Conservation (phyloP, 1,139 yeast genomes). For the Suhomyces bribrorum region DNA sequence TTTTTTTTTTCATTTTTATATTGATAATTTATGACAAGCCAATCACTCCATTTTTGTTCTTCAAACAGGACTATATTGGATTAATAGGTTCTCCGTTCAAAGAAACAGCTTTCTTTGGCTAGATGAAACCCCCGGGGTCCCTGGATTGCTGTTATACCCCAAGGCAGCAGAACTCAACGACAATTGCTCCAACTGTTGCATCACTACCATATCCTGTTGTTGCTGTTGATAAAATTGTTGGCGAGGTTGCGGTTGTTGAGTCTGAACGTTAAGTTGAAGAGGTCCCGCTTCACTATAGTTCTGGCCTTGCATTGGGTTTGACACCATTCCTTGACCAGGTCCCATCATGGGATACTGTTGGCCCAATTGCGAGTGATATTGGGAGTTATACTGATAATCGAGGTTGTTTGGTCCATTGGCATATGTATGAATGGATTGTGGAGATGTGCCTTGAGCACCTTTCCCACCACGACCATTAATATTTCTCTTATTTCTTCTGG, state of each 20-base stretch:
- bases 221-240: slow-evolving; percentile 15
- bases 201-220: slow-evolving; percentile 38
- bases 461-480: slow-evolving; percentile 18
- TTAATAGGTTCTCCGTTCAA: slow-evolving; percentile 12
- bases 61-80: background rate
- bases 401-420: slow-evolving; percentile 5
- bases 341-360: slow-evolving; percentile 9
- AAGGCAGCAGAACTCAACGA: slow-evolving; percentile 52
- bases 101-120: slow-evolving; percentile 24
- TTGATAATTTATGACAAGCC: too few species aligned
- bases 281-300: slow-evolving; percentile 1
- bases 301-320: slow-evolving; percentile 3
- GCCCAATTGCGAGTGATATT: slow-evolving; percentile 9
- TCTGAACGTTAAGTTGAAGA: slow-evolving; percentile 12
- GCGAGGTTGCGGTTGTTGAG: slow-evolving; percentile 14
- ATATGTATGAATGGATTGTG: slow-evolving; percentile 8
- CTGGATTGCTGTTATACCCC: slow-evolving; percentile 51
- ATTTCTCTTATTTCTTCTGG: slow-evolving; percentile 26
- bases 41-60: too few species aligned
- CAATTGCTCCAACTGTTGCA: slow-evolving; percentile 53
- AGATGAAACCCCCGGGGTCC: slow-evolving; percentile 33
- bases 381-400: slow-evolving; percentile 8
- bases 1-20: too few species aligned
- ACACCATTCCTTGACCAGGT: slow-evolving; percentile 6
- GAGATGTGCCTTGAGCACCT: slow-evolving; percentile 9